Evolutionary conservation across 75 land plant genomes (phyloP), one percentile per base, ranked within the genome.

Genomic region (Pseudotsuga menziesii): DNA sequence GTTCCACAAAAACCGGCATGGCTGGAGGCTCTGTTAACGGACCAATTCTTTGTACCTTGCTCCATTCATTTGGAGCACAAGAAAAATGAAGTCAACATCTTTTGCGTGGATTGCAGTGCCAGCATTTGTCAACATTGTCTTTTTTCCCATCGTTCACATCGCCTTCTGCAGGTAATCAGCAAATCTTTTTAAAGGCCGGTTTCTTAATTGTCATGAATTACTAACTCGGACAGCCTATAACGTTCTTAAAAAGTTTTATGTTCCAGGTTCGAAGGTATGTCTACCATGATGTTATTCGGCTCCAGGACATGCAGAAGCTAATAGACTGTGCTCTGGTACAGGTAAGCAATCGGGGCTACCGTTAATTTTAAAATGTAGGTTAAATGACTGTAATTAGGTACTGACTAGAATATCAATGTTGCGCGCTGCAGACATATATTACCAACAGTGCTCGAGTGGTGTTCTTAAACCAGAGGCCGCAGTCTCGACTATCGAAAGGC

Each of bases 281-380:
- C 0, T 97, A 97, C 63, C 99, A 97, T 77, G 93, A 97, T 12
- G 99, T 97, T n/a, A 86, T 94, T 23, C 78, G 95, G 36, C 71
- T 97, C 13, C 93, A 94, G 17, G 99, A 97, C 81, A 92, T 97
- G 17, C 93, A 94, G 77, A 92, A 91, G 70, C 85, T 97, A 29
- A 86, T 97, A 1, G 97, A 94, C 57, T 92, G 93, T 76, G 82
- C 99, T 25, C 89, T 77, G 35, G 95, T 97, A 59, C 99, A 97
- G 91, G 96, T 93, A 58, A 72, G 17, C 32, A 15, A 4, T 6
- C 4, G 2, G 5, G 4, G 3, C 2, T 12, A 13, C 26, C 57
- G 63, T 25, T 74, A 25, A 54, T 25, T 59, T 64, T 64, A 16
- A 5, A 32, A 64, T 64, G 23, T 5, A 7, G 62, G 27, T 9